Conservation (phyloP, 2,329 filamentous ascomycete genomes). For the Ophiostoma australiae region DNA sequence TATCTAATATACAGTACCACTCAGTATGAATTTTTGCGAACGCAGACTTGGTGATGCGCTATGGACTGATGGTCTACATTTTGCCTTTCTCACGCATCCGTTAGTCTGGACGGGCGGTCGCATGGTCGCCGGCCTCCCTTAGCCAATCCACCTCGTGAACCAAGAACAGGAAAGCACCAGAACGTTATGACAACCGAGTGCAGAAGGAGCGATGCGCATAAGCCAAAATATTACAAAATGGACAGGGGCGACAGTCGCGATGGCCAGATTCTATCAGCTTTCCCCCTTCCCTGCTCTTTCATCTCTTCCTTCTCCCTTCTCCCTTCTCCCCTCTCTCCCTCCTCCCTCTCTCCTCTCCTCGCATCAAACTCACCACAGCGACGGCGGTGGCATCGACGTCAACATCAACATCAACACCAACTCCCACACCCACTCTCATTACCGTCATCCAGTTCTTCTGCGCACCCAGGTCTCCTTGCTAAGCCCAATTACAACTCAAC, state of each 20-base stretch:
- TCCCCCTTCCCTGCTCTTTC: not conserved
- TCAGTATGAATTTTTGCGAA: not conserved
- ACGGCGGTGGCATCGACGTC: not conserved
- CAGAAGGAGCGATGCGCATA: slow-evolving; percentile 11
- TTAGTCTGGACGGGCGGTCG: not conserved
- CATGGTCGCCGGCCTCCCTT: not conserved
- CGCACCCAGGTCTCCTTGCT: not conserved
- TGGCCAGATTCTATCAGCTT: not conserved
- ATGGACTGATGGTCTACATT: not conserved
- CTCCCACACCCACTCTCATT: not conserved
- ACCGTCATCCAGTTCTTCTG: not conserved
- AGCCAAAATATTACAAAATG: not conserved
- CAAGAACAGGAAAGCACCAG: slow-evolving; percentile 4
- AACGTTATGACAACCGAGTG: not conserved
- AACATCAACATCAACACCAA: not conserved
- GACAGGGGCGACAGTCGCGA: not conserved
- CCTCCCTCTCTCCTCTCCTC: not conserved
- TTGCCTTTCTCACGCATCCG: not conserved
- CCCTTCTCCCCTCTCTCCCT: not conserved
- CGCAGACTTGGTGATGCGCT: not conserved
- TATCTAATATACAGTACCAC: no score
- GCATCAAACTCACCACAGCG: not conserved
- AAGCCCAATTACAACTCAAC: not conserved
- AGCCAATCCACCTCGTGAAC: not conserved
- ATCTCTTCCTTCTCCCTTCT: not conserved